Conservation (phyloP, 2,329 filamentous ascomycete genomes). For the Lecanicillium sp. region DNA sequence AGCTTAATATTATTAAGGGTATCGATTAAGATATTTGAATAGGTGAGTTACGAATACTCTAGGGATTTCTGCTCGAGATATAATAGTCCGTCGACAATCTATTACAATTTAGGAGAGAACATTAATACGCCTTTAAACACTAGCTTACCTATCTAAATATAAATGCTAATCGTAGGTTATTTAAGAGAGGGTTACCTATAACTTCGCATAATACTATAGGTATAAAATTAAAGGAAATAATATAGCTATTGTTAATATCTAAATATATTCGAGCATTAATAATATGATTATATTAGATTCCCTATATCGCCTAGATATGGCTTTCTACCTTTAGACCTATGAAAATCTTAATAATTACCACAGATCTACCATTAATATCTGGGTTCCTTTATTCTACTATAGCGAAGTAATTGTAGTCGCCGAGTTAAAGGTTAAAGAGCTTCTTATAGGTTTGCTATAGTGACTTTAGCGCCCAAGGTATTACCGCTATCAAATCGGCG, state of each 20-base stretch:
- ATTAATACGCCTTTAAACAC: not conserved
- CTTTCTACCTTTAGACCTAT: not conserved
- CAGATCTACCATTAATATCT: not conserved
- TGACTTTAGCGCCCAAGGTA: not conserved
- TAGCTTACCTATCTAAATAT: slow-evolving; percentile 11
- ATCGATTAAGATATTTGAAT: slow-evolving; percentile 13
- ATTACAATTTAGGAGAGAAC: not conserved
- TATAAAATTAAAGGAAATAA: slow-evolving; percentile 13
- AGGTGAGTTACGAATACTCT: slow-evolving; percentile 10
- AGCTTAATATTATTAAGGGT: slow-evolving; percentile 10
- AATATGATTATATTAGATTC: slow-evolving; percentile 7
- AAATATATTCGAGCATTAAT: not conserved
- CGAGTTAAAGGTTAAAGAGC: slow-evolving; percentile 1
- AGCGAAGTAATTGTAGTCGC: not conserved
- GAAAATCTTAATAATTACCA: slow-evolving; percentile 2
- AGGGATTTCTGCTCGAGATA: slow-evolving; percentile 12
- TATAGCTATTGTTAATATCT: not conserved
- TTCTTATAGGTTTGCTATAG: not conserved
- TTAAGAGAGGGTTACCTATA: slow-evolving; percentile 6
- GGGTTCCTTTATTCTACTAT: not conserved
- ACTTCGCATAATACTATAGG: slow-evolving; percentile 12
- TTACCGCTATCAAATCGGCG: not conserved
- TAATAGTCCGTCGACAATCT: slow-evolving; percentile 10
- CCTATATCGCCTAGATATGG: not conserved
- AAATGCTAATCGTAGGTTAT: slow-evolving; percentile 10